Conservation (phyloP, 1,139 yeast genomes). For the Scheffersomyces segobiensis region DNA sequence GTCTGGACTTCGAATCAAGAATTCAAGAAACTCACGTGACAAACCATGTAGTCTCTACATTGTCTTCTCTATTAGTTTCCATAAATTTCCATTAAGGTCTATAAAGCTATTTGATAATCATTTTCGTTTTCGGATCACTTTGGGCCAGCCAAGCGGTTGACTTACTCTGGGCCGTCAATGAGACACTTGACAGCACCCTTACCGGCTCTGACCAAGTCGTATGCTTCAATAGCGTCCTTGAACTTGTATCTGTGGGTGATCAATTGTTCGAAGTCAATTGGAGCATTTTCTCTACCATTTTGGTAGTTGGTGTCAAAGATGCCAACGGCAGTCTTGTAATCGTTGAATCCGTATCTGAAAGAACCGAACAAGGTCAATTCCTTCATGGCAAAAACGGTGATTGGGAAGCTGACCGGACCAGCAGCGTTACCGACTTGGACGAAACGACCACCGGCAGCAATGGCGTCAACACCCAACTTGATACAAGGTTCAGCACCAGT, state of each 20-base stretch:
- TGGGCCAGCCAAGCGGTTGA: background rate
- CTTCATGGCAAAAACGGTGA: conserved; percentile 66
- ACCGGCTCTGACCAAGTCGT: conserved; percentile 60
- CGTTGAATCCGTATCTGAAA: conserved; percentile 81
- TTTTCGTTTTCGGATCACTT: background rate
- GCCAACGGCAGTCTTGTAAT: conserved; percentile 72
- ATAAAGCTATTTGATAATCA: background rate
- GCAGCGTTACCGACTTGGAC: conserved; percentile 81
- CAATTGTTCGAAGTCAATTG: conserved; percentile 51
- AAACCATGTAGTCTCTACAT: background rate
- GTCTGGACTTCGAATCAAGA: background rate
- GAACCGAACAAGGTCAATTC: conserved; percentile 73
- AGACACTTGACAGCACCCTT: conserved; percentile 46
- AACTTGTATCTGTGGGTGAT: conserved; percentile 79
- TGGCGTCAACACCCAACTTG: conserved; percentile 57
- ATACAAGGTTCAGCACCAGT: conserved; percentile 75
- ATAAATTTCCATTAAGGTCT: background rate
- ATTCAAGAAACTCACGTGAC: background rate
- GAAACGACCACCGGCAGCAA: conserved; percentile 62
- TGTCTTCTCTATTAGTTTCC: background rate
- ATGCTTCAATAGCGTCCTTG: conserved; percentile 78
- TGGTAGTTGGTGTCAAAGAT: conserved; percentile 60
- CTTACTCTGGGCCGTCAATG: conserved; percentile 45
- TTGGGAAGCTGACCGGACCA: conserved; percentile 68
- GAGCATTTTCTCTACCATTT: conserved; percentile 54